phyloP scores from a whole-genome alignment of 2,329 filamentous ascomycete genomes.

The Colletotrichum falcatum region DNA sequence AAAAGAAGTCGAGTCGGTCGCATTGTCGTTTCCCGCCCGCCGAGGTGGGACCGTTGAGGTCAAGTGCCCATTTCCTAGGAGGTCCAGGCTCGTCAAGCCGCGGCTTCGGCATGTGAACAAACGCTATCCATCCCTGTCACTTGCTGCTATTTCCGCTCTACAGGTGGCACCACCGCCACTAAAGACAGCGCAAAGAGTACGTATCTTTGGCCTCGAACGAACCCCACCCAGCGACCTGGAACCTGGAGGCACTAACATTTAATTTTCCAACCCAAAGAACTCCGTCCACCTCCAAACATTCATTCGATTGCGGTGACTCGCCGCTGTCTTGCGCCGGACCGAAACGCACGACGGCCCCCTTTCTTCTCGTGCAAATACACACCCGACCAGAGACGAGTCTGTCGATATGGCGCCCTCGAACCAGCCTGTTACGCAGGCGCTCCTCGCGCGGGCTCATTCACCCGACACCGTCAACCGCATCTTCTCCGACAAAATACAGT shows the following conservation, averaged over 20 bases:
- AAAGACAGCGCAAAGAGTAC: neutral
- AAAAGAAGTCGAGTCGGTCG: constrained; percentile 26
- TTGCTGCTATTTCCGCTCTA: neutral
- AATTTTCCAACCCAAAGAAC: constrained; percentile 30
- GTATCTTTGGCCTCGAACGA: neutral
- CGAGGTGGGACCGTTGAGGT: constrained; percentile 35
- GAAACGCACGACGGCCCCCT: neutral
- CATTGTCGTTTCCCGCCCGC: constrained; percentile 30
- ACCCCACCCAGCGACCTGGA: constrained; percentile 6
- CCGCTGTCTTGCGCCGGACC: neutral
- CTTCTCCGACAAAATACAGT: constrained; percentile 84
- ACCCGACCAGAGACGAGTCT: too few relatives aligned
- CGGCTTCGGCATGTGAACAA: constrained; percentile 40
- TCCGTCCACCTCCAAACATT: neutral
- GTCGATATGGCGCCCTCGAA: constrained; percentile 50
- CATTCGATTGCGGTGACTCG: neutral
- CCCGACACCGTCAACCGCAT: constrained; percentile 77
- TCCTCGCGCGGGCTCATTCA: constrained; percentile 84
- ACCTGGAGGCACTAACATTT: constrained; percentile 43
- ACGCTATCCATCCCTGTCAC: constrained; percentile 19
- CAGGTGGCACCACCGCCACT: neutral
- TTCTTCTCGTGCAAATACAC: neutral
- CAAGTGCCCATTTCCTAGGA: constrained; percentile 19
- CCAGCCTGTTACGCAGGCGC: constrained; percentile 65
- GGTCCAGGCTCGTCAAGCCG: constrained; percentile 29